phyloP scores from a whole-genome alignment of 768 basidiomycete genomes.

The Rhizopogon rudus region DNA sequence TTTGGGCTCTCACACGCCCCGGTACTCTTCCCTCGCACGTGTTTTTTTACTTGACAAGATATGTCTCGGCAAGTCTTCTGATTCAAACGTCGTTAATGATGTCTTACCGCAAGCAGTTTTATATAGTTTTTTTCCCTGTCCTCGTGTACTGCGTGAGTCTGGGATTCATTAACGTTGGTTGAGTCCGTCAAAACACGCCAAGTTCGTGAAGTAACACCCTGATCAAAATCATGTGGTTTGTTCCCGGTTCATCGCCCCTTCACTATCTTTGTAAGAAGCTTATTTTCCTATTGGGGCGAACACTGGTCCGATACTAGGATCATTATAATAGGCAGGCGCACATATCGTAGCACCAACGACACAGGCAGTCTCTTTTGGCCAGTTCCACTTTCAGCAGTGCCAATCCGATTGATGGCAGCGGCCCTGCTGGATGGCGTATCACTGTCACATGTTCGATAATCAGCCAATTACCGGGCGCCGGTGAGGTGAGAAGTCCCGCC shows the following conservation, averaged over 20 bases:
- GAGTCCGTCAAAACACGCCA: background rate
- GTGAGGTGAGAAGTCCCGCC: background rate
- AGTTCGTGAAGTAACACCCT: background rate
- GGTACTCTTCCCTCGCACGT: too few relatives aligned
- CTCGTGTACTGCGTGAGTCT: background rate
- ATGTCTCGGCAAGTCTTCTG: background rate
- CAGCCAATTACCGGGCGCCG: background rate
- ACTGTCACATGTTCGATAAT: background rate
- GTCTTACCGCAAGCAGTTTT: too few relatives aligned
- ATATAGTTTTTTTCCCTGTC: background rate
- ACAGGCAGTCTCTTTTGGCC: background rate
- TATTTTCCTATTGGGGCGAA: conserved; percentile 3
- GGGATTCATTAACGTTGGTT: background rate
- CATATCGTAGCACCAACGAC: background rate
- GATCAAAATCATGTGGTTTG: background rate
- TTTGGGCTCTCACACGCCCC: too few relatives aligned
- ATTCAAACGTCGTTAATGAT: background rate
- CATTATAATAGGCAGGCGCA: background rate
- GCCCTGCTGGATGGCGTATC: background rate
- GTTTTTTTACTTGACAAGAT: too few relatives aligned
- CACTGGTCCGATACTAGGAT: conserved; percentile 1
- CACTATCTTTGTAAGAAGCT: background rate
- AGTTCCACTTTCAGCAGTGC: background rate
- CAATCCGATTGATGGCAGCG: background rate
- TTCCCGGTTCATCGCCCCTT: background rate